Evolutionary conservation across 495 filamentous ascomycete genomes (phyloP), one percentile per base, ranked within the genome.

Genomic region (Neurospora tetraspora): DNA sequence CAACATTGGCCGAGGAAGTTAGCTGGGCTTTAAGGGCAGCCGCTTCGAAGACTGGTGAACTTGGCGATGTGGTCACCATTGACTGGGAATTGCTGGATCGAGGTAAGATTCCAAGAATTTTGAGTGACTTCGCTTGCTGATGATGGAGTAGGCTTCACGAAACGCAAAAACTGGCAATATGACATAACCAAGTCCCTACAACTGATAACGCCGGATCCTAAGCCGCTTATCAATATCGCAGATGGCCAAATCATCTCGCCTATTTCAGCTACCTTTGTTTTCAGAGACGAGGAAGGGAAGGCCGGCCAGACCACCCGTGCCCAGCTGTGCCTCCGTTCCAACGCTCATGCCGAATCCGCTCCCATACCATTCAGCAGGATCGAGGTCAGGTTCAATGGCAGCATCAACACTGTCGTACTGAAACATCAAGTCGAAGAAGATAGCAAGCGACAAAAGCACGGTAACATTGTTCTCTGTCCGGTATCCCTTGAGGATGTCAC

Each of bases 31-130:
- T 97, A 47, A 87, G 93, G 75, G 85, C 92, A 72, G 93, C 91
- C 74, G 94, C 94, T 5, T 76, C 85, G 0, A 86, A 86, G 69
- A 79, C 85, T 14, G 87, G 89, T 14, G 89, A 94, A 74, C 84
- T 84, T 14, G 89, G 90, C 47, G 86, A 89, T 16, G 81, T 94
- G 11, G 78, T 97, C 37, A 86, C 88, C 42, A 90, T 95, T n/a
- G 90, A 93, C 70, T 95, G 94, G 89, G 95, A 98, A 78, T 85
- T 97, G 39, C 82, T 93, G 73, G 90, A 89, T 75, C 84, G 81
- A 73, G 83, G 91, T 94, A 79, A 80, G 91, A 81, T 9, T 23
- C 0, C 12, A 36, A 18, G 6, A 2, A 34, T 65, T 5, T 0
- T 7, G 2, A 0, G 14, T 65, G 27, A 39, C 31, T 76, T 40